Evolutionary conservation across 345 rosid genomes (phyloP).

Genomic region (Dipteronia dyeriana): DNA sequence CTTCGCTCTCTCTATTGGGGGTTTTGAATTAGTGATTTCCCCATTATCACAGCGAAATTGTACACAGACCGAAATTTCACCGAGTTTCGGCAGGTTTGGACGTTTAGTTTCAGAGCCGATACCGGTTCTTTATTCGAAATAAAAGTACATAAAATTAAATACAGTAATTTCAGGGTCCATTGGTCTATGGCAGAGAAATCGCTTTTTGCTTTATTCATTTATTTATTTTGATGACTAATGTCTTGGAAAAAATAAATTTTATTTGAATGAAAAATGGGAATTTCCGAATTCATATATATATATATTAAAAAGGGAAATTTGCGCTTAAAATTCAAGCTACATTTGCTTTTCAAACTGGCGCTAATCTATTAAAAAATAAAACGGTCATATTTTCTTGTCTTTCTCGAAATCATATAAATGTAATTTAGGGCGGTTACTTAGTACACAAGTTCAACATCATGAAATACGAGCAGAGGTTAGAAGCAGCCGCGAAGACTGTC

Average conservation of each 20-base stretch:
- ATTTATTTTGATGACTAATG: too few relatives aligned
- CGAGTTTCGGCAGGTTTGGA: not conserved
- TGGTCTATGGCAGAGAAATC: too few relatives aligned
- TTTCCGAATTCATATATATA: too few relatives aligned
- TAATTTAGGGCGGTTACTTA: not conserved
- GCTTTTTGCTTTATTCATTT: too few relatives aligned
- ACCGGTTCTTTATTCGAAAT: too few relatives aligned
- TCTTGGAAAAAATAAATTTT: too few relatives aligned
- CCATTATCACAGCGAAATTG: too few relatives aligned
- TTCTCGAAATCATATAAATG: not conserved
- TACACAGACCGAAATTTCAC: not conserved
- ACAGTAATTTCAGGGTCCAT: too few relatives aligned
- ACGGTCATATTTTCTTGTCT: not conserved
- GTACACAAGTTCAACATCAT: conserved; percentile 26
- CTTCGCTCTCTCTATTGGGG: not conserved
- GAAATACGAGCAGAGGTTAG: conserved; percentile 67
- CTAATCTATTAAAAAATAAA: too few relatives aligned
- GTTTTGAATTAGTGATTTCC: conserved; percentile 1
- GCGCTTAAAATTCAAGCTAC: not conserved
- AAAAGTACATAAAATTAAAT: too few relatives aligned
- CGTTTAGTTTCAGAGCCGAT: too few relatives aligned
- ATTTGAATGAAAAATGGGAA: too few relatives aligned
- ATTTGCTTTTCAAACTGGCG: not conserved
- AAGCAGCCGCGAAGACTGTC: conserved; percentile 54
- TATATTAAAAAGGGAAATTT: not conserved